Base-by-base conservation (phyloP, 139 green algal species). In the Tetradesmus obliquus region DNA sequence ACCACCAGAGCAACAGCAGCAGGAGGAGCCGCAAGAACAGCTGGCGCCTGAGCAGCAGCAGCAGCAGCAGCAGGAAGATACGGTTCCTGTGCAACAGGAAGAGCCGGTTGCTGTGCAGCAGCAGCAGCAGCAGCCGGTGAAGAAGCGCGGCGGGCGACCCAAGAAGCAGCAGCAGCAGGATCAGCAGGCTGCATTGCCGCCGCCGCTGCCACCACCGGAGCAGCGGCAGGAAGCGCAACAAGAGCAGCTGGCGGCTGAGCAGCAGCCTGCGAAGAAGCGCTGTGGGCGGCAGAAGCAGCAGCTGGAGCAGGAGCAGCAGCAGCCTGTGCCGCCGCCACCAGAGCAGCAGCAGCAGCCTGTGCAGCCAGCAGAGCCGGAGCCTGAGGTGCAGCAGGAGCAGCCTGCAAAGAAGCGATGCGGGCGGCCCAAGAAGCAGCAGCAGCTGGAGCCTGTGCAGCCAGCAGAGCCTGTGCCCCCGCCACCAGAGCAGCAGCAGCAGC, bases 401-500 rank as follows among this genome's bases (percentile, higher is more conserved):
- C 60, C 10, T 13, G 10, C 10, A 72, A 10, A 20, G 60, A 20
- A 72, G 32, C 60, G 60, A 72, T 10, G 60, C 60, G 10, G 8
- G 17, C 1, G 6, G 45, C 45, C 51, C 81, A 62, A 22, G 20
- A 85, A 72, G 79, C 80, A 76, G 54, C 51, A 84, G 81, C 86
- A 69, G 69, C 20, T 69, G 90, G 19, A 91, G 84, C 85, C 5
- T 57, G 58, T 4, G 79, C 79, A 58, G 79, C 79, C 79, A 84
- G 7, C 12, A 58, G n/a, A 20, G n/a, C 79, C 79, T 58, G 24
- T 55, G 2, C n/a, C 24, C 9, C 79, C 58, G 53, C 80, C 57
- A 66, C 57, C 57, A 71, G 10, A 86, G 81, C 82, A 87, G 82
- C 82, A 87, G 82, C 55, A 87, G 55, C 54, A 69, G 79, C 79